These are phyloP conservation scores for Delonix regia DNA, from an alignment of 306 rosid genomes.

Conservation along the genomic window DNA sequence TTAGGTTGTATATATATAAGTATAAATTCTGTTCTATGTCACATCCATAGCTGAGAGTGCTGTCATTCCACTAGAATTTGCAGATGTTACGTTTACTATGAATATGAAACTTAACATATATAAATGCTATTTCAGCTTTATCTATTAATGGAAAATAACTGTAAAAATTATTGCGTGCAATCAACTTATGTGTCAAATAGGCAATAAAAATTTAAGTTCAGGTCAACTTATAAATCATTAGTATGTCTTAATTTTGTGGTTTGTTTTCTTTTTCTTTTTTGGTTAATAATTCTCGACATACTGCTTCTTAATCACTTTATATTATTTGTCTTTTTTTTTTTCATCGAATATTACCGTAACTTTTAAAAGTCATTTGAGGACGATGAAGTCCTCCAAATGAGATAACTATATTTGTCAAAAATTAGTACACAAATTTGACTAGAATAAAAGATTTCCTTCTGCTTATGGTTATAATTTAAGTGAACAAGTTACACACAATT, in stretches of 20 bases:
- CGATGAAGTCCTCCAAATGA: neutral
- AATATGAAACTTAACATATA: neutral
- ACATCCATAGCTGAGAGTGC: neutral
- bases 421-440: constrained; percentile 11
- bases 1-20: neutral
- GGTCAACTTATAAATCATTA: neutral
- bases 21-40: neutral
- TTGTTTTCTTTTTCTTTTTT: too few species aligned
- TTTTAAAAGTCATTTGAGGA: neutral
- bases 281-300: too few species aligned
- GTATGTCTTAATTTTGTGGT: too few species aligned
- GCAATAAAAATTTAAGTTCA: neutral
- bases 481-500: neutral
- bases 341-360: neutral
- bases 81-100: neutral
- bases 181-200: neutral
- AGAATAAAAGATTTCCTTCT: neutral
- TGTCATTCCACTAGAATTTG: neutral
- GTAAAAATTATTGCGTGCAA: neutral
- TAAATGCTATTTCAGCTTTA: neutral
- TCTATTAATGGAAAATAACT: neutral
- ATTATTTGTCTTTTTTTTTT: neutral
- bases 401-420: neutral
- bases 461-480: neutral
- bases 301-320: too few species aligned